Conservation (phyloP, 768 basidiomycete species). For the Tulasnella sp. region DNA sequence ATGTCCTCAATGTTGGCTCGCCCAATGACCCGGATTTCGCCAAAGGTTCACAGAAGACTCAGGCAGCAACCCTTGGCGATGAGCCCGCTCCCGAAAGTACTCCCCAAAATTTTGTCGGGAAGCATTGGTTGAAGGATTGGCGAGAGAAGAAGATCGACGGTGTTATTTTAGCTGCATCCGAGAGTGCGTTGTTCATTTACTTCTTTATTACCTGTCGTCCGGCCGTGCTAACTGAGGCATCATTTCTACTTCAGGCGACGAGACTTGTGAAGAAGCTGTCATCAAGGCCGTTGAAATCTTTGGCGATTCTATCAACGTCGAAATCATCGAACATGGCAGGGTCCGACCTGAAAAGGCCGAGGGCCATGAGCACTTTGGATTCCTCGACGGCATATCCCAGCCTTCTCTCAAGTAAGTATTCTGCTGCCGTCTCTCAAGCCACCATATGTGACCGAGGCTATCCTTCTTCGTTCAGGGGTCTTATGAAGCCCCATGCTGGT, state of each 20-base stretch:
- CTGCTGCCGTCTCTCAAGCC: no score
- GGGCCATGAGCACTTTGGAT: slow-evolving; percentile 24
- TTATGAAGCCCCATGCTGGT: slow-evolving; percentile 10
- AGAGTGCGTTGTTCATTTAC: no score
- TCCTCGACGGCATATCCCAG: slow-evolving; percentile 21
- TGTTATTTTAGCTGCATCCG: slow-evolving; percentile 14
- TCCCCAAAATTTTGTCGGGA: background rate
- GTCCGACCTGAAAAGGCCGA: slow-evolving; percentile 6
- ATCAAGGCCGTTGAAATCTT: background rate
- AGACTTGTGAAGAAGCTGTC: background rate
- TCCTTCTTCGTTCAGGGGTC: slow-evolving; percentile 2
- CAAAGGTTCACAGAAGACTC: background rate
- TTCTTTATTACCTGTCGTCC: no score
- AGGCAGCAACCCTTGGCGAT: background rate
- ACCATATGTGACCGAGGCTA: no score
- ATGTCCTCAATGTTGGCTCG: background rate
- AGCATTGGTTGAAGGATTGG: slow-evolving; percentile 1
- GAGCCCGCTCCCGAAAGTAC: background rate
- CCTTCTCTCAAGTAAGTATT: slow-evolving; percentile 9
- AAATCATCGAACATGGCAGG: background rate
- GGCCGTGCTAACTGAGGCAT: no score
- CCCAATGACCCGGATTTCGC: background rate
- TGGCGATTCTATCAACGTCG: slow-evolving; percentile 11
- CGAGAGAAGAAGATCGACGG: slow-evolving; percentile 19
- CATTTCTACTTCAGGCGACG: background rate